Conservation (phyloP, 257 asterid species). For the Leptodermis oblonga region DNA sequence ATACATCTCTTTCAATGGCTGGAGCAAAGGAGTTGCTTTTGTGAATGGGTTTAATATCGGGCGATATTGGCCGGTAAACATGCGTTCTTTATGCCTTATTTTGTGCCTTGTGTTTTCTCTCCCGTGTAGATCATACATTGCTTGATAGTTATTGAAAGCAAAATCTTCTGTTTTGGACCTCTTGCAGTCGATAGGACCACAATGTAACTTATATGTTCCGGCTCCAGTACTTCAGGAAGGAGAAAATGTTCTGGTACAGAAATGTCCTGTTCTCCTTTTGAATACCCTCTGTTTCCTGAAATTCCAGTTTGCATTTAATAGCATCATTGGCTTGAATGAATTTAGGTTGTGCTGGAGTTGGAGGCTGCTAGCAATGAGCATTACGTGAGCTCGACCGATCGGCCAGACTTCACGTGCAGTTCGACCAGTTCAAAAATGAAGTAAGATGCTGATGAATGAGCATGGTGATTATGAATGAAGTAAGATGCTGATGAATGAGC, state of each 20-base stretch:
- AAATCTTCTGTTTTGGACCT: slow-evolving; percentile 19
- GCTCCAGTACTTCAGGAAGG: slow-evolving; percentile 81
- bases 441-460: slow-evolving; percentile 17
- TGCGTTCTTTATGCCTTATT: not conserved
- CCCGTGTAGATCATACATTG: not conserved
- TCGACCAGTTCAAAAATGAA: slow-evolving; percentile 19
- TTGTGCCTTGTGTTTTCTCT: not conserved
- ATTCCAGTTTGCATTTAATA: not conserved
- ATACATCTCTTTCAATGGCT: slow-evolving; percentile 69
- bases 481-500: slow-evolving; percentile 9
- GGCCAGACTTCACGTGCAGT: slow-evolving; percentile 71
- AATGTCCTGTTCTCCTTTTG: not conserved
- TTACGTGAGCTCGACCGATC: slow-evolving; percentile 47
- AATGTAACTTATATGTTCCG: slow-evolving; percentile 84
- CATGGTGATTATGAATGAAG: not conserved
- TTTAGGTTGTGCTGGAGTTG: slow-evolving; percentile 76
- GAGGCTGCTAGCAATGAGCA: slow-evolving; percentile 55
- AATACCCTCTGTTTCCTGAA: not conserved
- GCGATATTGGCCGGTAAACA: slow-evolving; percentile 87
- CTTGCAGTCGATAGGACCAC: slow-evolving; percentile 84
- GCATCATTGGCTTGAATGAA: slow-evolving; percentile 1
- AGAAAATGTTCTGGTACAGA: slow-evolving; percentile 62
- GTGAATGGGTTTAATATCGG: slow-evolving; percentile 71
- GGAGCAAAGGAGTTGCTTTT: slow-evolving; percentile 89
- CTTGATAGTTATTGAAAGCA: slow-evolving; percentile 3